Conservation (phyloP, 345 rosid genomes). For the Ailanthus altissimus region DNA sequence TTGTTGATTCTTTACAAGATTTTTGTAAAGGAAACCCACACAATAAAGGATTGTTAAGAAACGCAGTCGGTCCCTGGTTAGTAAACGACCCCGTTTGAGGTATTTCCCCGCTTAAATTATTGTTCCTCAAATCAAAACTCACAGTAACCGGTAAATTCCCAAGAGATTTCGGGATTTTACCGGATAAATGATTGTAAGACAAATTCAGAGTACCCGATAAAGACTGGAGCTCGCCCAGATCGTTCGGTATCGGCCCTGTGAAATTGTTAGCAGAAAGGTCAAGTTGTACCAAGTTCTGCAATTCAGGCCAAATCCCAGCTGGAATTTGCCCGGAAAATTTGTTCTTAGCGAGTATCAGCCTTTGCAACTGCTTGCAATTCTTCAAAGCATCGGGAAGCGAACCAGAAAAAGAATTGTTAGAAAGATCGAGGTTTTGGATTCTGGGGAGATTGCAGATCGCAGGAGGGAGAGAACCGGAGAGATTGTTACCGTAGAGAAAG, state of each 20-base stretch:
- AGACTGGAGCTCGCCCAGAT: slow-evolving; percentile 70
- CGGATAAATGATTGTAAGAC: slow-evolving; percentile 76
- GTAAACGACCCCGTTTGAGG: slow-evolving; percentile 92
- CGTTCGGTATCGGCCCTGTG: slow-evolving; percentile 65
- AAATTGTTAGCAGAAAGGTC: slow-evolving; percentile 79
- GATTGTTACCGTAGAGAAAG: slow-evolving; percentile 78
- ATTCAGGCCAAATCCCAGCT: slow-evolving; percentile 72
- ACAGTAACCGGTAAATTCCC: slow-evolving; percentile 83
- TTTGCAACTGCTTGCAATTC: slow-evolving; percentile 77
- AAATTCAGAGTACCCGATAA: slow-evolving; percentile 76
- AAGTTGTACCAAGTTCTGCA: slow-evolving; percentile 68
- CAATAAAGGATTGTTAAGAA: slow-evolving; percentile 70
- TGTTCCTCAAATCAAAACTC: slow-evolving; percentile 79
- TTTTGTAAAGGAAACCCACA: slow-evolving; percentile 97
- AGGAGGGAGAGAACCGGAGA: slow-evolving; percentile 74
- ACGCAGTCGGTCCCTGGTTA: slow-evolving; percentile 97
- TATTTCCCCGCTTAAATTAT: slow-evolving; percentile 80
- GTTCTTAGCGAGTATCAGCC: slow-evolving; percentile 70
- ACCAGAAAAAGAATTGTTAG: slow-evolving; percentile 76
- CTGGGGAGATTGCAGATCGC: slow-evolving; percentile 74
- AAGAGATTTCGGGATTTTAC: slow-evolving; percentile 70
- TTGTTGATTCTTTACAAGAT: slow-evolving; percentile 47
- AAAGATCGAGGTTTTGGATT: slow-evolving; percentile 88
- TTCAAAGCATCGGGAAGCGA: slow-evolving; percentile 53
- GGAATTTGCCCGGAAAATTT: slow-evolving; percentile 70